Percentiles rank a stretch among this genome's conserved stretches.
phyloP scores from a whole-genome alignment of 192 early-diverging fungal species.

The Podila horticola region DNA sequence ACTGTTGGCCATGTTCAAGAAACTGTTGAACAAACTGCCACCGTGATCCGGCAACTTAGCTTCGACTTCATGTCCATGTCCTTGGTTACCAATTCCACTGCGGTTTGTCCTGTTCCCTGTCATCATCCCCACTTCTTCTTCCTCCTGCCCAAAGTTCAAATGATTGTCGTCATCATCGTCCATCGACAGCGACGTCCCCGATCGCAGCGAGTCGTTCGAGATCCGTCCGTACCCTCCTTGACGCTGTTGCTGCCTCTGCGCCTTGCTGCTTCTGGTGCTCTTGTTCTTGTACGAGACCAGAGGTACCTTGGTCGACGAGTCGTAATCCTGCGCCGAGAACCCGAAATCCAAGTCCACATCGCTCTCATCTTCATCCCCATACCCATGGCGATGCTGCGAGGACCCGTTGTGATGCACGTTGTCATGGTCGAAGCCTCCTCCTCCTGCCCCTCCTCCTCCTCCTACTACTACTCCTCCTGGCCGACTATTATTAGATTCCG shows the following conservation, averaged over 20 bases:
- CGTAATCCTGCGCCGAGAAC: slow-evolving; percentile 6
- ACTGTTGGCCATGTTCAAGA: slow-evolving; percentile 91
- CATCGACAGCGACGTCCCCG: slow-evolving; percentile 4
- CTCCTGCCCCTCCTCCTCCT: too few species aligned
- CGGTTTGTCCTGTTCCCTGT: slow-evolving; percentile 45
- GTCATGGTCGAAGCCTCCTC: slow-evolving; percentile 20
- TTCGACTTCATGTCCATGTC: slow-evolving; percentile 10
- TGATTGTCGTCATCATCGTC: slow-evolving; percentile 28
- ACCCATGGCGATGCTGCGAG: background rate
- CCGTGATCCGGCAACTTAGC: slow-evolving; percentile 61
- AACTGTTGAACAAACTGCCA: slow-evolving; percentile 65
- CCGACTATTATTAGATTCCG: background rate
- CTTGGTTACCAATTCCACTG: slow-evolving; percentile 37
- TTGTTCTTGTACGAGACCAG: slow-evolving; percentile 28
- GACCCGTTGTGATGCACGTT: background rate
- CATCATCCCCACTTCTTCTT: slow-evolving; percentile 49
- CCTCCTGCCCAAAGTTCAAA: slow-evolving; percentile 33
- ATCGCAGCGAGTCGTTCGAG: slow-evolving; percentile 43
- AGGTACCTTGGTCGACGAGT: slow-evolving; percentile 28
- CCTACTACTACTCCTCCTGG: slow-evolving; percentile 6
- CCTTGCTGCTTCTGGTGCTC: background rate
- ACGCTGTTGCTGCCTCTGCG: slow-evolving; percentile 13
- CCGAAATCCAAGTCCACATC: slow-evolving; percentile 28
- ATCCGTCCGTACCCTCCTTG: slow-evolving; percentile 40
- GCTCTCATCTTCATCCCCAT: slow-evolving; percentile 10